Base-by-base conservation (phyloP, 148 eudicot genomes). In the Vaccinium myrtillus region DNA sequence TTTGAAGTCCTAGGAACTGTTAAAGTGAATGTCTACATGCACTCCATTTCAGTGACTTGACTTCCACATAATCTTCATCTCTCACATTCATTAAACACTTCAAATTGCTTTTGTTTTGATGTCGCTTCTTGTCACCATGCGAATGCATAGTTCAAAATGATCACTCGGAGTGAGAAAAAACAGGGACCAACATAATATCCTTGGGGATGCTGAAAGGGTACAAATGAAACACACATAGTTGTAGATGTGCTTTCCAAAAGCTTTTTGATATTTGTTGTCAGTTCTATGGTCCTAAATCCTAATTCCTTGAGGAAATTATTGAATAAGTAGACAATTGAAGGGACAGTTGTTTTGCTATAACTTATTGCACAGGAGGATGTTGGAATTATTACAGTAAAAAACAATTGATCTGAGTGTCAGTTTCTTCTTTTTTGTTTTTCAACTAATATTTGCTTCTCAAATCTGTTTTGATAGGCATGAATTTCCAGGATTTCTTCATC, bases 401-500 rank as follows among this genome's bases (percentile, higher is more conserved):
- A 12, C 12, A 13, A 78, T 16, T 27, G 14, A 55, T 18, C 53
- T 23, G 7, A 7, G 1, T 27, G 12, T 75, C 46, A 54, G 13
- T 54, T 78, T 14, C 70, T 79, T 21, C 9, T 53, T 55, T 36
- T 58, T 23, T 39, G 53, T 10, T 58, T 54, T 39, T 21, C 36
- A 7, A 0, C 73, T 61, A 59, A 58, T 61, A 49, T 80, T 21
- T 69, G 53, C 75, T 61, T 81, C 59, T 48, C 54, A 30, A 61
- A 12, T 86, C 79, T 78, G 21, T 69, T 77, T 51, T 84, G 80
- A 39, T 85, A 96, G 99, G 99, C 84, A 97, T 97, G 98, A 93
- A 95, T 88, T 94, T 97, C 86, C 79, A 79, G 49, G 99, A 97
- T 87, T 93, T 94, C 93, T 95, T 95, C 91, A 88, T 90, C 86